Base-by-base conservation (phyloP, 495 filamentous ascomycete species). In the Neurospora hispaniola region DNA sequence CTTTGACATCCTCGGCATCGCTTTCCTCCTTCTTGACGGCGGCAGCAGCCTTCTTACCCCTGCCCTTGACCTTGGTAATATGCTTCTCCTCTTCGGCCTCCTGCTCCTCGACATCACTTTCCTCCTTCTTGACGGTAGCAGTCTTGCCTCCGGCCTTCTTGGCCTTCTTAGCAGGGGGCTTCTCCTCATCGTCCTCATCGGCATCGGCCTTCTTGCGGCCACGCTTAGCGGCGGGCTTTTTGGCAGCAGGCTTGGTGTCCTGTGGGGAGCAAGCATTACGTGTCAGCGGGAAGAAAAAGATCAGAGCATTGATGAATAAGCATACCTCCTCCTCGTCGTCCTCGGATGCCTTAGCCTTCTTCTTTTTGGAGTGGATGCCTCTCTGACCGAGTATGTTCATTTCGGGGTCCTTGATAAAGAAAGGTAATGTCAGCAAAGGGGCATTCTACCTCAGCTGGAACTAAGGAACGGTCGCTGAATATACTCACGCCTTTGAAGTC, bases 401-500 rank as follows among this genome's bases (percentile, higher is more conserved):
- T 75, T 91, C 89, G 5, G 85, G 78, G 74, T 94, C 91, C 90
- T 93, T 75, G 42, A 40, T 69, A 23, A 18, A 0, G 35, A 7
- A 66, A 66, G 14, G 27, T 35, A 39, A 62, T 66, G 69, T 80
- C 48, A 80, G 5, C 35, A 38, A 38, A 38, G 35, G 35, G 4
- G 35, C 35, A 4, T 38, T 38, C 3, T 5, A 38, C 35, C 35
- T 38, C 35, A 38, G 5, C 35, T 38, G 4, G 35, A 38, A 75
- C 77, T 16, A 73, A 70, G 48, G 54, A 54, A 46, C 20, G 23
- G 38, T 39, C 42, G 41, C 23, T 62, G 9, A 31, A 72, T 68
- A 20, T 69, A 79, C 90, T 83, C 85, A 95, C 92, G 0, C 92
- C 91, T 6, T 86, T 89, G 90, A 92, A 96, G 70, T 94, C 93